Base-by-base conservation (phyloP, 768 basidiomycete genomes). In the Lepiota subincarnata region DNA sequence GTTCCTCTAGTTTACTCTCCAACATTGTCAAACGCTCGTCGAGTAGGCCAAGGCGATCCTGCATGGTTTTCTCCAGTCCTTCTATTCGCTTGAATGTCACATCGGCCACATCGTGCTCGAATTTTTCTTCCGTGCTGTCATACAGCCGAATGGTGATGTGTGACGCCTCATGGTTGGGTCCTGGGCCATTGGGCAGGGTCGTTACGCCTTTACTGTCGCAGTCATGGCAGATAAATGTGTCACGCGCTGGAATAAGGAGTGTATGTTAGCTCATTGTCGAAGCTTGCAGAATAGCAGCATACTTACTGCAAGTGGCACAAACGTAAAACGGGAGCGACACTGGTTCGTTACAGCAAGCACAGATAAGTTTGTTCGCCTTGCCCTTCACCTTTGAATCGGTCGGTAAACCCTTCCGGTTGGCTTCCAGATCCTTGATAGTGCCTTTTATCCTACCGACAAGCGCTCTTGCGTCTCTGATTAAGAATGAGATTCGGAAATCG, bases 171-270 rank as follows among this genome's bases (percentile, higher is more conserved):
- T 66, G 66, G 11, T 24, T 43, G 48, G 58, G 61, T 19, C 49
- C 59, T 19, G 62, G 60, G 4, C 65, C 59, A 11, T 58, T 51
- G 39, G 47, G 39, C 11, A 41, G 39, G 24, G 51, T 53, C 47
- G 43, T 28, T 26, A 41, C 19, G 24, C 61, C 53, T 36, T 59
- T 63, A 2, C 37, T 38, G 45, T 68, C 67, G 43, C 70, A 72
- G 3, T 69, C 70, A 8, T 53, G 42, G 55, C 70, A 72, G 20
- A 72, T 57, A 47, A 68, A 67, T 2, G 63, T 66, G 43, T 68
- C 68, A n/a, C 61, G 63, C 16, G 62, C 69, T 71, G 31, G 11
- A 26, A 18, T 41, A 39, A 19, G 39, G 14, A 10, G 11, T 10
- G 48, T 24, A 38, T 24, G 24, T 35, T 14, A 34, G n/a, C 13